Percentiles rank a stretch among this genome's conserved stretches.
phyloP scores from a whole-genome alignment of 495 filamentous ascomycete genomes.

The Cryomyces minteri region DNA sequence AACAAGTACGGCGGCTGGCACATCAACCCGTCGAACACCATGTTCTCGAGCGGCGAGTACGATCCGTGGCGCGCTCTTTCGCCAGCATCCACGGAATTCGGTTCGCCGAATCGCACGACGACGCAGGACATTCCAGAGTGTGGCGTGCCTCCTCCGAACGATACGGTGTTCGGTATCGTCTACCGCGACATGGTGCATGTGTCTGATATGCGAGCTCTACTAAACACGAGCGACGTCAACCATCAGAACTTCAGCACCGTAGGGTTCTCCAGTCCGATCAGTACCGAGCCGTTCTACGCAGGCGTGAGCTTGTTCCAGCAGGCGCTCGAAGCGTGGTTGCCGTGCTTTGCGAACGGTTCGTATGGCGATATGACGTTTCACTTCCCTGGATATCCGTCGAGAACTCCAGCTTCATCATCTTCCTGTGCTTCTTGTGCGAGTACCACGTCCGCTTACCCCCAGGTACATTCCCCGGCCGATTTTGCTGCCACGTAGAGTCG shows the following conservation, averaged over 20 bases:
- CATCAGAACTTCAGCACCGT: constrained; percentile 6
- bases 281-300: constrained; percentile 36
- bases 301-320: constrained; percentile 12
- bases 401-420: constrained; percentile 16
- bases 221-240: constrained; percentile 6
- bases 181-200: background rate
- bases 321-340: constrained; percentile 5
- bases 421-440: constrained; percentile 17
- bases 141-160: constrained; percentile 2
- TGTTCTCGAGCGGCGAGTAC: constrained; percentile 35
- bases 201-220: constrained; percentile 4
- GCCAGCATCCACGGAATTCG: constrained; percentile 7
- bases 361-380: too few relatives aligned
- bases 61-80: constrained; percentile 41
- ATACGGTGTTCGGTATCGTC: constrained; percentile 26
- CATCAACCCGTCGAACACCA: constrained; percentile 39
- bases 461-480: background rate
- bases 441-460: constrained; percentile 10
- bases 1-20: constrained; percentile 27
- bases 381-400: constrained; percentile 2
- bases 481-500: constrained; percentile 5
- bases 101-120: background rate
- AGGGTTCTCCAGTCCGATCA: constrained; percentile 25
- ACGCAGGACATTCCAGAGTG: background rate
- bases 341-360: too few relatives aligned